Conservation (phyloP, 345 rosid species). For the Eucalyptus victrix region DNA sequence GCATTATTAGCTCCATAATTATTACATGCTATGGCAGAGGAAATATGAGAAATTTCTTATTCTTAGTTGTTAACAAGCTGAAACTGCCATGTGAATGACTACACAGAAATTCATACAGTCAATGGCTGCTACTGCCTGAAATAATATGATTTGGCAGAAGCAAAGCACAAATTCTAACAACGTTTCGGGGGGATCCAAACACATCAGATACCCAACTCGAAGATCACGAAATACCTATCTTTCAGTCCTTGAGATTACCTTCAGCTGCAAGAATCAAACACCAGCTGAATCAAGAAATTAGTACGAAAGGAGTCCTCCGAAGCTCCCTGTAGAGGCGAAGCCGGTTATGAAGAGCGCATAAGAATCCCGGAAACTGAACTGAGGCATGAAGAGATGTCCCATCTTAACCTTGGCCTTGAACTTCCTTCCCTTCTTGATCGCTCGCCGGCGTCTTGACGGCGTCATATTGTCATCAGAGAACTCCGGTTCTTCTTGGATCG, state of each 20-base stretch:
- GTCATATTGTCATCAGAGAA: neutral
- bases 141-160: neutral
- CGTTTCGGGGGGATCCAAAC: neutral
- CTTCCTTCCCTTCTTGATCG: constrained; percentile 1
- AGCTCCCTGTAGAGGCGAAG: constrained; percentile 8
- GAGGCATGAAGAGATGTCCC: neutral
- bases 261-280: neutral
- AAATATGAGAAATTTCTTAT: neutral
- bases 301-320: constrained; percentile 3
- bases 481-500: constrained; percentile 16
- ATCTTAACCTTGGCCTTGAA: neutral
- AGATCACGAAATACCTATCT: neutral
- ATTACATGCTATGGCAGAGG: neutral
- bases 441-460: neutral
- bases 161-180: neutral
- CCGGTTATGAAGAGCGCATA: constrained; percentile 4
- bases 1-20: neutral
- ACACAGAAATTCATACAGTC: neutral
- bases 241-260: neutral
- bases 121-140: neutral
- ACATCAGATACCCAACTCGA: neutral
- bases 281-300: neutral
- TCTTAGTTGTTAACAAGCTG: neutral
- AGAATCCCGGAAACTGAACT: constrained; percentile 9
- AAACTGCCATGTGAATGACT: neutral